Evolutionary conservation across 805 yeast genomes (phyloP), one percentile per base, ranked within the genome.

Genomic region (Hanseniaspora thailandica): DNA sequence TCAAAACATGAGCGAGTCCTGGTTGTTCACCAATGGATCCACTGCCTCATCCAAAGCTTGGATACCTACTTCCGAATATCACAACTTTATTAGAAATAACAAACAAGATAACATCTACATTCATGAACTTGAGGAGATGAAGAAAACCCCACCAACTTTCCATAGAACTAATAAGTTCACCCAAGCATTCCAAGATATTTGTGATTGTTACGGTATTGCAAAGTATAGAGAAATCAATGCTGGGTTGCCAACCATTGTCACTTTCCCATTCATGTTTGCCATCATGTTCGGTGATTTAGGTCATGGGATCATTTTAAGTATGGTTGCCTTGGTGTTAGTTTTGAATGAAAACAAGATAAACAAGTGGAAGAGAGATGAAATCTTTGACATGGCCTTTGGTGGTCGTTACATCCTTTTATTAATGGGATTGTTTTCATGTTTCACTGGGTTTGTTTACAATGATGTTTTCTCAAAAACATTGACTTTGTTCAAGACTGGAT

Each of bases 261-360:
- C 89, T 0, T 83, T 83, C 68, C 89, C 89, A 15, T 83, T 82
- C 63, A 80, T 83, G 86, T 83, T 83, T 68, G 87, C 89, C 17
- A 80, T 83, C 57, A 83, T 83, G 89, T 83, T 83, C 69, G 89
- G 89, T 68, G 89, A 83, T 68, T 69, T 82, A 57, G 89, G 89
- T 10, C 89, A 83, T 63, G 89, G 89, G n/a, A 67, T 80, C 54
- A 69, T 83, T 53, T 69, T 83, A 62, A 64, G 76, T 30, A 63
- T 80, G 58, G 81, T 78, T 20, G 84, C 84, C 12, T 57, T 72
- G 19, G 62, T 69, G 4, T 65, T 83, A 55, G 82, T 82, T 9
- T 61, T 72, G 41, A 77, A 78, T 56, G 88, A 83, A 63, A 66
- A 64, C 52, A 64, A 66, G 38, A 71, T 82, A 51, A 76, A 71